Evolutionary conservation across 164 flowering plant genomes (phyloP).

Genomic region (Tetracentron sinense): DNA sequence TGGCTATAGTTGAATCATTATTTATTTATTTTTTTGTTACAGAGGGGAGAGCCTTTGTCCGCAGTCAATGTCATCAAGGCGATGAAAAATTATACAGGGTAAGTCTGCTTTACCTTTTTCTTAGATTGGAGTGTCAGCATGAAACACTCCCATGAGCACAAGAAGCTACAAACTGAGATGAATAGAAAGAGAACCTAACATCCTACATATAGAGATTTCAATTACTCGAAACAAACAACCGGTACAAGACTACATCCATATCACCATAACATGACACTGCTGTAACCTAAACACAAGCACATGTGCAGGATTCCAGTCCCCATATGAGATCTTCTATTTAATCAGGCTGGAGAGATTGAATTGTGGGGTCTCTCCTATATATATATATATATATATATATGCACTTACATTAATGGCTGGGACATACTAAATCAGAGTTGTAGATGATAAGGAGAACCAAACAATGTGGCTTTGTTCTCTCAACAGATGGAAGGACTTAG

Average conservation of each 20-base stretch:
- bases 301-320: no score
- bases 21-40: no score
- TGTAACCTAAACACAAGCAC: no score
- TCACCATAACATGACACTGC: no score
- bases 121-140: background rate
- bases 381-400: no score
- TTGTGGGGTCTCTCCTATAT: no score
- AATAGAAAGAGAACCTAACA: background rate
- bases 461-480: background rate
- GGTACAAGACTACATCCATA: no score
- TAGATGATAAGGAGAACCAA: background rate
- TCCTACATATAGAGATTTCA: background rate
- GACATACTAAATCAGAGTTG: no score
- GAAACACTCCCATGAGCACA: background rate
- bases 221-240: no score
- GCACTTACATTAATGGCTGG: no score
- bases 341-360: no score
- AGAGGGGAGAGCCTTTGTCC: constrained; percentile 55
- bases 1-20: background rate
- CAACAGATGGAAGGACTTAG: constrained; percentile 54
- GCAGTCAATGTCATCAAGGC: constrained; percentile 36
- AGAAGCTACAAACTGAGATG: background rate
- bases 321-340: no score
- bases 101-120: constrained; percentile 10
- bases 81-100: constrained; percentile 47